phyloP scores from a whole-genome alignment of 2,329 filamentous ascomycete species.

The Ophiocordyceps camponoti-leonardi region DNA sequence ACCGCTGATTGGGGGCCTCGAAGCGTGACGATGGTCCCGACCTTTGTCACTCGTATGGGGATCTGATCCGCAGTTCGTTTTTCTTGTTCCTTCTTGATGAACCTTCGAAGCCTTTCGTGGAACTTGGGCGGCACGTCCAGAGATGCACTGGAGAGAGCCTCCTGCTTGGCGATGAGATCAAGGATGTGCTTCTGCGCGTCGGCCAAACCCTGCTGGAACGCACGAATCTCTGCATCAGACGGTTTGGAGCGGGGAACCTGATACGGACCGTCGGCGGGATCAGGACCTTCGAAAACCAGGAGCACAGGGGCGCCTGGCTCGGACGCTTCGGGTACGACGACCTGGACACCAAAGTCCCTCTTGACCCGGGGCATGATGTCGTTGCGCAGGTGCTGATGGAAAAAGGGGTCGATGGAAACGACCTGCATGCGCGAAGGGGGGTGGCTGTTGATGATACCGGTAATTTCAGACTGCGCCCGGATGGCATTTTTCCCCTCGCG shows the following conservation, averaged over 20 bases:
- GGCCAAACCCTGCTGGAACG: conserved; percentile 36
- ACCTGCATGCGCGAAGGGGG: conserved; percentile 55
- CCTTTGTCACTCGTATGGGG: conserved; percentile 39
- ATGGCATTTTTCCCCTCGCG: conserved; percentile 70
- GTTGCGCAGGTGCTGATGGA: conserved; percentile 53
- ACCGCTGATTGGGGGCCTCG: conserved; percentile 63
- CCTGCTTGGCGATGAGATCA: conserved; percentile 40
- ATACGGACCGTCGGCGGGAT: conserved; percentile 27
- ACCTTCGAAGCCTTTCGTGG: conserved; percentile 44
- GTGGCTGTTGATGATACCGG: conserved; percentile 54
- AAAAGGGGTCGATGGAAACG: conserved; percentile 59
- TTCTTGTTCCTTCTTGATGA: conserved; percentile 48
- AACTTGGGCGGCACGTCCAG: conserved; percentile 46
- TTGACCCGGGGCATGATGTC: conserved; percentile 47
- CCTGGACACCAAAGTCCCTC: conserved; percentile 52
- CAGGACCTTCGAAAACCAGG: conserved; percentile 57
- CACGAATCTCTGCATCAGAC: conserved; percentile 27
- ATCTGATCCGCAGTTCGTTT: conserved; percentile 38
- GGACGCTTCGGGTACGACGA: conserved; percentile 50
- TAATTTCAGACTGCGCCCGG: conserved; percentile 59
- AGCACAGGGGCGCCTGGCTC: conserved; percentile 46
- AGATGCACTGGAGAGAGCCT: conserved; percentile 28
- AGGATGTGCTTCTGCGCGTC: conserved; percentile 40
- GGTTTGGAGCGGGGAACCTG: conserved; percentile 37
- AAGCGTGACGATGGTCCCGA: conserved; percentile 48